Evolutionary conservation across 1,284 basidiomycete species (phyloP).

Genomic region (Omphalotus olearius): DNA sequence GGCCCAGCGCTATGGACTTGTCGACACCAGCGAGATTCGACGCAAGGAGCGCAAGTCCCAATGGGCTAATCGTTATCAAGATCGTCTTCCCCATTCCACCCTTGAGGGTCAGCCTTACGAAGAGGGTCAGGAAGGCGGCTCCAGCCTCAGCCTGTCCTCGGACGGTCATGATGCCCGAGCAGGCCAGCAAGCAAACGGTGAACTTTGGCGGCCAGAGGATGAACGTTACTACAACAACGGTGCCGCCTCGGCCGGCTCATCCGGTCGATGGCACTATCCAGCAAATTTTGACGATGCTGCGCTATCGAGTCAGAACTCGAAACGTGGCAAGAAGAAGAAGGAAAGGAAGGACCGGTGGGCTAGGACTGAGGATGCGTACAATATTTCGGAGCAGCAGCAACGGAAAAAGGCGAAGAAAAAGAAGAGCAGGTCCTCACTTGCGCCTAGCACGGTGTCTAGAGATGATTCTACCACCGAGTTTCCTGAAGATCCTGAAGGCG

Average conservation of each 20-base stretch:
- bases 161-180: slow-evolving; percentile 30
- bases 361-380: slow-evolving; percentile 77
- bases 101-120: slow-evolving; percentile 70
- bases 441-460: slow-evolving; percentile 33
- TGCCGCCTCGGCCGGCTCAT: slow-evolving; percentile 25
- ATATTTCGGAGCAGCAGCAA: slow-evolving; percentile 42
- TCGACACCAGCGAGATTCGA: slow-evolving; percentile 72
- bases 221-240: slow-evolving; percentile 64
- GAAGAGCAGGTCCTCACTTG: slow-evolving; percentile 46
- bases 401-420: slow-evolving; percentile 52
- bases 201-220: slow-evolving; percentile 67
- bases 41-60: slow-evolving; percentile 78
- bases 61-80: slow-evolving; percentile 85
- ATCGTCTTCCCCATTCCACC: slow-evolving; percentile 71
- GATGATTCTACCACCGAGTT: slow-evolving; percentile 49
- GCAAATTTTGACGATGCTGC: slow-evolving; percentile 73
- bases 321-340: slow-evolving; percentile 56
- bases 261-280: slow-evolving; percentile 74
- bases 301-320: slow-evolving; percentile 28
- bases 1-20: slow-evolving; percentile 86
- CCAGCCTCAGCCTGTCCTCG: slow-evolving; percentile 41
- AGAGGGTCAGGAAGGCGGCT: slow-evolving; percentile 66
- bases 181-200: slow-evolving; percentile 35
- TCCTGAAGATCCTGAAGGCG: slow-evolving; percentile 71
- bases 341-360: slow-evolving; percentile 83